A percentile compares a stretch with the other conserved stretches of the same genome.
Conservation (phyloP, 768 basidiomycete species). For the Termitomyces bulborhizus region DNA sequence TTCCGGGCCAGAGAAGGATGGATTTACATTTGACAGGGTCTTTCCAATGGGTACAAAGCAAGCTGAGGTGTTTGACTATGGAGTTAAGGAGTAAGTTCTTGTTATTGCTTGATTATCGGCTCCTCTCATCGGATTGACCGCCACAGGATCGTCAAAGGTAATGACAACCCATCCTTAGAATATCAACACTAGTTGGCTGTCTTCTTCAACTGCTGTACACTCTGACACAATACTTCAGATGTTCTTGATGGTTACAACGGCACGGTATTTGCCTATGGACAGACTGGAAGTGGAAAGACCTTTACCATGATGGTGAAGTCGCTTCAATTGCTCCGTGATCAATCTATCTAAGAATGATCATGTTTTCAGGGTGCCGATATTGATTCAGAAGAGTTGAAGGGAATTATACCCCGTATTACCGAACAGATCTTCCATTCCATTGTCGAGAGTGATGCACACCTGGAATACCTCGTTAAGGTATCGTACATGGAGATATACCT, state of each 20-base stretch:
- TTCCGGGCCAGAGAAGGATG: constrained; percentile 90
- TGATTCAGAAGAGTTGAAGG: constrained; percentile 87
- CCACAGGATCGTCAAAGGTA: constrained; percentile 84
- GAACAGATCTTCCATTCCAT: constrained; percentile 99
- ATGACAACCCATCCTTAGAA: constrained; percentile 5
- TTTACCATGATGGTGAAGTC: constrained; percentile 95
- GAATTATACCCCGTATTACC: constrained; percentile 96
- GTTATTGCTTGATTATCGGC: constrained; percentile 7
- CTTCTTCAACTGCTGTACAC: not conserved
- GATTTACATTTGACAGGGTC: constrained; percentile 96
- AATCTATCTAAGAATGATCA: constrained; percentile 4
- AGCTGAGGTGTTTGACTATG: constrained; percentile 95
- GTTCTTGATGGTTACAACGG: constrained; percentile 99
- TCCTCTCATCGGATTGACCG: constrained; percentile 17
- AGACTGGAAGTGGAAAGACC: constrained; percentile 86
- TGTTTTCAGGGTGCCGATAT: constrained; percentile 86
- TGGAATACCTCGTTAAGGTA: constrained; percentile 99
- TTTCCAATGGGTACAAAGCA: constrained; percentile 92
- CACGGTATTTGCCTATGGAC: constrained; percentile 85
- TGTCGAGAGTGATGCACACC: constrained; percentile 87
- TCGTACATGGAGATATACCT: constrained; percentile 99
- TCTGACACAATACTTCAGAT: constrained; percentile 46
- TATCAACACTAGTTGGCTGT: not conserved
- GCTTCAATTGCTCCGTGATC: constrained; percentile 8
- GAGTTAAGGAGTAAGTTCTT: constrained; percentile 84